phyloP scores from a whole-genome alignment of 768 basidiomycete genomes.

The Agrocybe pediades region DNA sequence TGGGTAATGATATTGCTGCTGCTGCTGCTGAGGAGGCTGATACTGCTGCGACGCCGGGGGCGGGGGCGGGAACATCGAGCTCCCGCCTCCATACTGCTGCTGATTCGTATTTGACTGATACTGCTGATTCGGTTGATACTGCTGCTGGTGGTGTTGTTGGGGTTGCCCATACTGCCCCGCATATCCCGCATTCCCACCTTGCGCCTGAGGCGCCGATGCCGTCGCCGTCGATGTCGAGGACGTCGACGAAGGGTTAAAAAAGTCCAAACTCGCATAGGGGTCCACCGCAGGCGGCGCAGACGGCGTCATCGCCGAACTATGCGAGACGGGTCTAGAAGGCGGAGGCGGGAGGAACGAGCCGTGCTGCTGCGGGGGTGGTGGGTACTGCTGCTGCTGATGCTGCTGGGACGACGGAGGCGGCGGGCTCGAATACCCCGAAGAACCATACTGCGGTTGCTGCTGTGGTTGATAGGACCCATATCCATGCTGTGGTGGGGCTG shows the following conservation, averaged over 20 bases:
- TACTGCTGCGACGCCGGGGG: no score
- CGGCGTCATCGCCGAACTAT: neutral
- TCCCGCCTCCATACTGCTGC: neutral
- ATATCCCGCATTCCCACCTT: neutral
- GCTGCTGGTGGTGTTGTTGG: no score
- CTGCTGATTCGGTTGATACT: no score
- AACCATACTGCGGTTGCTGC: constrained; percentile 15
- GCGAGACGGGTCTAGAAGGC: neutral
- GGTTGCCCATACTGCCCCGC: constrained; percentile 10
- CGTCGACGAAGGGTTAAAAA: neutral
- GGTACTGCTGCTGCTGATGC: constrained; percentile 6
- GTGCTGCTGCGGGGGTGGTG: constrained; percentile 12
- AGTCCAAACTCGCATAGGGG: neutral
- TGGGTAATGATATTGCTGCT: constrained; percentile 14
- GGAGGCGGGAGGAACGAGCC: neutral
- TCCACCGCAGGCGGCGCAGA: neutral
- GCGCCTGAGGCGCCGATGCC: neutral
- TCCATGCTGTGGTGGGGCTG: neutral
- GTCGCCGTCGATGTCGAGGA: no score
- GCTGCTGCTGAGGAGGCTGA: constrained; percentile 13
- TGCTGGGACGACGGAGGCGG: constrained; percentile 22
- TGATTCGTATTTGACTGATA: neutral
- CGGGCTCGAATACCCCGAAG: constrained; percentile 21
- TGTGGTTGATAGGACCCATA: constrained; percentile 9
- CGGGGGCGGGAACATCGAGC: no score